These are phyloP conservation scores for Pelargonium myrrhifolium DNA, from an alignment of 441 rosid species.

Conservation along the genomic window DNA sequence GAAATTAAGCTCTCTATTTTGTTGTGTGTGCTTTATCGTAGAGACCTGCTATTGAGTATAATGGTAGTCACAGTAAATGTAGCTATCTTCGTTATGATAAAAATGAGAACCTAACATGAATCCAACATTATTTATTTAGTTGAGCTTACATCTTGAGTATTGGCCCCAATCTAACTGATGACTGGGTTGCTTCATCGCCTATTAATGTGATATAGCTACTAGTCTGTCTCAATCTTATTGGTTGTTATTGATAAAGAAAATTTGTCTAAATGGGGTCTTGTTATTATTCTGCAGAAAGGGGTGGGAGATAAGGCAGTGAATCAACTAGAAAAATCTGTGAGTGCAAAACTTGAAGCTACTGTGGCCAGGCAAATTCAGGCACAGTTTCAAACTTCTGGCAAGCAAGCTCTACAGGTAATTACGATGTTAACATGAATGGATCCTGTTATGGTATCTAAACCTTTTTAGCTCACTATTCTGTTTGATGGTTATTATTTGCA, in stretches of 20 bases:
- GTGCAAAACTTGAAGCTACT: conserved; percentile 57
- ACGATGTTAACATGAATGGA: neutral
- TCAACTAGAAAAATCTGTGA: conserved; percentile 59
- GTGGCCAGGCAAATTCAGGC: conserved; percentile 66
- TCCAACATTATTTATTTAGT: too few species aligned
- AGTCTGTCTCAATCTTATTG: too few species aligned
- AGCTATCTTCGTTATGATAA: neutral
- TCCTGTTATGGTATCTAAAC: neutral
- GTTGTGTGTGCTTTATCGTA: neutral
- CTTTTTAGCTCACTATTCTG: too few species aligned
- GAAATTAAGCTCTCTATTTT: neutral
- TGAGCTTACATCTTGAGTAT: too few species aligned
- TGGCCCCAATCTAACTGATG: too few species aligned
- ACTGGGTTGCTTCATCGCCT: too few species aligned
- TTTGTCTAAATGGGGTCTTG: conserved; percentile 9
- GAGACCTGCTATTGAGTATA: too few species aligned
- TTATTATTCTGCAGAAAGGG: conserved; percentile 46
- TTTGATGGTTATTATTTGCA: neutral
- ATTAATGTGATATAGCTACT: too few species aligned
- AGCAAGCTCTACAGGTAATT: conserved; percentile 71
- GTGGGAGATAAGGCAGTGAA: conserved; percentile 62
- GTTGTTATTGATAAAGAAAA: too few species aligned
- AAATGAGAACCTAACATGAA: neutral
- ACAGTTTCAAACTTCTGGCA: conserved; percentile 74
- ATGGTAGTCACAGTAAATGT: conserved; percentile 7